Base-by-base conservation (phyloP, 805 yeast genomes). In the Suhomyces pyralidae region DNA sequence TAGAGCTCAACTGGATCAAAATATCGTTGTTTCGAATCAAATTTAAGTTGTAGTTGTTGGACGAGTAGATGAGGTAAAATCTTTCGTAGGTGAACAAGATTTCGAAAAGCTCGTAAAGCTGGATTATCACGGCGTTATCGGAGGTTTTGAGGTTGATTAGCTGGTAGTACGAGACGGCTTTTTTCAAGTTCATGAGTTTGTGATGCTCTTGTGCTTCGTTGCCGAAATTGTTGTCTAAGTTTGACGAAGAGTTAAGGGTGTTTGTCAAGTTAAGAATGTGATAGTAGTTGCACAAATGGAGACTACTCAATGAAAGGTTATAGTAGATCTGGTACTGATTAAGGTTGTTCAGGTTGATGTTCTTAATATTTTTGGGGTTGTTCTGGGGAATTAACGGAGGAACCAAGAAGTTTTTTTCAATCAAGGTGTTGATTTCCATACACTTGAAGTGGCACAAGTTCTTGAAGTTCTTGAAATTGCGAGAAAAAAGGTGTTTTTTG, bases 31-130 rank as follows among this genome's bases (percentile, higher is more conserved):
- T 57, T 20, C 60, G 44, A 9, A 46, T 17, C 3, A 57, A 34
- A 24, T 49, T 55, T 45, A 55, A 15, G 32, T 55, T 57, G 49
- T 57, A 57, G 48, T 55, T 57, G 50, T 55, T 55, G 40, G 60
- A 55, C 50, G 56, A 55, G 20, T 51, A 57, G 7, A 55, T 28
- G 40, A 57, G 40, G 36, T 55, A 57, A 32, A 53, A 60, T 30
- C 74, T 57, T 57, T 71, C 76, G 40, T 58, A 54, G 3, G 64
- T 55, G 50, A 61, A 68, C 42, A 71, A 58, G 40, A 54, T 58
- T 52, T 69, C 74, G 54, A 61, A 71, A 40, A 71, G 61, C 52
- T 71, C 76, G 49, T 60, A 61, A 38, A 70, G 48, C 51, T 68
- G 69, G 2, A 59, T 54, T 2, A 56, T 52, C 40, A 53, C 51